Percentiles rank a stretch among this genome's conserved stretches.
These are phyloP conservation scores for Pilaira anomala DNA, from an alignment of 192 early-diverging fungal species.

Conservation along the genomic window DNA sequence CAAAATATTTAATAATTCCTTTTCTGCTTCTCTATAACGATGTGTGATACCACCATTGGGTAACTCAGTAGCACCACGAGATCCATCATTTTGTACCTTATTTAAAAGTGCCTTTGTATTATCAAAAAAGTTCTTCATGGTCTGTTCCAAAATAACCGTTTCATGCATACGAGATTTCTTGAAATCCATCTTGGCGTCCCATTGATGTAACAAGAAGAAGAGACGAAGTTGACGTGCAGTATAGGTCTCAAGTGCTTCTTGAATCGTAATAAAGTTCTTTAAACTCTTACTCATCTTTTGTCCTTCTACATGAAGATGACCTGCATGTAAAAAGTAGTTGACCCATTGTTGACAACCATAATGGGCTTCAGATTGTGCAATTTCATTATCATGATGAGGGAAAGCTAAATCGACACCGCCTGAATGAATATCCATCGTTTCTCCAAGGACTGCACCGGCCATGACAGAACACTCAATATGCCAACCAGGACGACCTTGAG, in stretches of 20 bases:
- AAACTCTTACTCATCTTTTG: constrained; percentile 98
- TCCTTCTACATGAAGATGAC: constrained; percentile 92
- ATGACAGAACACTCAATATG: constrained; percentile 99
- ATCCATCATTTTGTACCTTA: constrained; percentile 63
- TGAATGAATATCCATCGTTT: constrained; percentile 90
- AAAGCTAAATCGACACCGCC: constrained; percentile 95
- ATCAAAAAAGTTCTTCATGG: constrained; percentile 88
- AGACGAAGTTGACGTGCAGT: constrained; percentile 83
- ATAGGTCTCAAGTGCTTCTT: constrained; percentile 80
- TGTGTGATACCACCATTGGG: constrained; percentile 49
- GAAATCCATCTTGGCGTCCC: constrained; percentile 87
- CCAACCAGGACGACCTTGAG: constrained; percentile 94
- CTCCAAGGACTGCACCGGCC: constrained; percentile 88
- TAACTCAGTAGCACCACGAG: constrained; percentile 28
- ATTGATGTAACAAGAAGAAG: constrained; percentile 85
- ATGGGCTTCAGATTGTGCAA: constrained; percentile 94
- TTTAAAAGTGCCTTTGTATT: constrained; percentile 75
- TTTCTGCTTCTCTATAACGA: constrained; percentile 68
- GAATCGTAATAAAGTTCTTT: constrained; percentile 97
- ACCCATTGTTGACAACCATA: constrained; percentile 93
- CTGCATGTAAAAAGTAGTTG: constrained; percentile 97
- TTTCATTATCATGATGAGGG: constrained; percentile 98
- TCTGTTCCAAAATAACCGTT: constrained; percentile 70
- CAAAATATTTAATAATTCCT: constrained; percentile 63
- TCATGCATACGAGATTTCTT: constrained; percentile 72